phyloP scores from a whole-genome alignment of 805 yeast genomes.

The Yarrowia divulgata region DNA sequence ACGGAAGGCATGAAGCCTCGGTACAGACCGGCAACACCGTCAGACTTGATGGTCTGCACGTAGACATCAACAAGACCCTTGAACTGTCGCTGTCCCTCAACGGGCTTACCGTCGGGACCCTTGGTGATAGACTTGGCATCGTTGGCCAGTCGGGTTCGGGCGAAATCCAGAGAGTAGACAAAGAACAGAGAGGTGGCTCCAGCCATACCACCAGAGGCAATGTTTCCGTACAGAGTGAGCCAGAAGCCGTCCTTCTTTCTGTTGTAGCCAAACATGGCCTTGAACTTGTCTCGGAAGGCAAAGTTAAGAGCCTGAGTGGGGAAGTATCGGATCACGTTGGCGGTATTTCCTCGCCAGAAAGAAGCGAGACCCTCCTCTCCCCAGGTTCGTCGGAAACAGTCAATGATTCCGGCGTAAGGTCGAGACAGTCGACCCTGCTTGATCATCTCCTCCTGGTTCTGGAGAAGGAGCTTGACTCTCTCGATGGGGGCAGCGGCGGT shows the following conservation, averaged over 20 bases:
- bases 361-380: slow-evolving; percentile 90
- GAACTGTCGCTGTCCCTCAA: slow-evolving; percentile 87
- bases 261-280: slow-evolving; percentile 95
- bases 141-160: slow-evolving; percentile 98
- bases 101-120: slow-evolving; percentile 65
- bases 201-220: slow-evolving; percentile 98
- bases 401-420: slow-evolving; percentile 87
- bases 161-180: slow-evolving; percentile 96
- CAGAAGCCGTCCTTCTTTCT: slow-evolving; percentile 90
- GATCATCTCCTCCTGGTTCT: slow-evolving; percentile 97
- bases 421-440: slow-evolving; percentile 93
- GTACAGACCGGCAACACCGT: slow-evolving; percentile 98
- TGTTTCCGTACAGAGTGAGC: slow-evolving; percentile 93
- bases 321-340: slow-evolving; percentile 98
- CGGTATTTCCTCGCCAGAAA: slow-evolving; percentile 99
- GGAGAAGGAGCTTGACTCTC: slow-evolving; percentile 94
- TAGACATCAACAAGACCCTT: slow-evolving; percentile 96
- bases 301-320: slow-evolving; percentile 99
- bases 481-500: slow-evolving; percentile 98
- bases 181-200: slow-evolving; percentile 94
- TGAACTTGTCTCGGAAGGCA: slow-evolving; percentile 97
- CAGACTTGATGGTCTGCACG: slow-evolving; percentile 93
- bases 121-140: slow-evolving; percentile 68
- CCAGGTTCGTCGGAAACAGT: slow-evolving; percentile 94
- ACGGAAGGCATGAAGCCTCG: slow-evolving; percentile 99